Evolutionary conservation across 805 yeast species (phyloP).

Genomic region (Sugiyamaella lignohabitans): DNA sequence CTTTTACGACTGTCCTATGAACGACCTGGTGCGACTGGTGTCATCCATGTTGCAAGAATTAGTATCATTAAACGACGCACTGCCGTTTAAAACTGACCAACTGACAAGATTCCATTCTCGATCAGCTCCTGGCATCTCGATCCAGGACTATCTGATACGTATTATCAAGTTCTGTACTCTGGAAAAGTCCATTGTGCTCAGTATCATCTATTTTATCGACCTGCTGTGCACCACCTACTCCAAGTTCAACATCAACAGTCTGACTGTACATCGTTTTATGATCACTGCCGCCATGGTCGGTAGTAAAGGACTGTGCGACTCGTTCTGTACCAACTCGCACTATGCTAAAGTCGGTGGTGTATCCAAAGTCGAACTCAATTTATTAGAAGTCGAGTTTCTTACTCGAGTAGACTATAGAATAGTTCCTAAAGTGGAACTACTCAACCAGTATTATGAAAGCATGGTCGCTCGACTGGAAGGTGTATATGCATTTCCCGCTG

Average conservation of each 20-base stretch:
- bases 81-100: constrained; percentile 32
- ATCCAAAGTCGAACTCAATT: constrained; percentile 71
- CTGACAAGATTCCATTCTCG: constrained; percentile 91
- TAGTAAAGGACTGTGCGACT: constrained; percentile 86
- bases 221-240: constrained; percentile 71
- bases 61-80: constrained; percentile 63
- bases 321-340: constrained; percentile 87
- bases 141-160: constrained; percentile 68
- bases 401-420: constrained; percentile 73
- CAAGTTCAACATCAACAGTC: constrained; percentile 74
- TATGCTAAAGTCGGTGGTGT: constrained; percentile 97
- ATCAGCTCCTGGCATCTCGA: constrained; percentile 82
- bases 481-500: constrained; percentile 17
- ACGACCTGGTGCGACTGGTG: constrained; percentile 64
- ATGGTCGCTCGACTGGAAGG: constrained; percentile 27
- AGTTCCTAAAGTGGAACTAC: constrained; percentile 41
- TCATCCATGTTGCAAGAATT: constrained; percentile 75
- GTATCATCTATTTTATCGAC: constrained; percentile 88
- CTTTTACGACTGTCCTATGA: constrained; percentile 61
- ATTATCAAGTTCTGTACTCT: constrained; percentile 77
- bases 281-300: constrained; percentile 88
- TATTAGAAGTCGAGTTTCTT: constrained; percentile 83
- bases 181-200: constrained; percentile 73
- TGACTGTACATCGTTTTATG: constrained; percentile 88
- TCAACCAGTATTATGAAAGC: constrained; percentile 31